phyloP scores from a whole-genome alignment of 2,329 filamentous ascomycete genomes.

The Acarospora socialis region DNA sequence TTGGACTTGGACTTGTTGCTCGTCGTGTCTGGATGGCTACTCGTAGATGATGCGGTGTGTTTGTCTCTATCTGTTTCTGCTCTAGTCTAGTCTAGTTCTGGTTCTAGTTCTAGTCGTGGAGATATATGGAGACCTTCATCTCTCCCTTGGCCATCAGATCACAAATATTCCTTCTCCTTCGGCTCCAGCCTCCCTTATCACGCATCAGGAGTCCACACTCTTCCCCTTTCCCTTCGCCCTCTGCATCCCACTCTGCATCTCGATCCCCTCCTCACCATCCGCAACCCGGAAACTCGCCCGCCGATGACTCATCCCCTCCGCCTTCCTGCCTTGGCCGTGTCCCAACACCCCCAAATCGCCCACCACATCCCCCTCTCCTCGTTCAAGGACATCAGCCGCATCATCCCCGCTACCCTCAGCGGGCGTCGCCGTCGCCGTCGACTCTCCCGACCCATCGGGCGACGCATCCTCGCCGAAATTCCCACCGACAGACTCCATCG shows the following conservation, averaged over 20 bases:
- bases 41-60: too few species aligned
- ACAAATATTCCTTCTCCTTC: too few species aligned
- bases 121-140: too few species aligned
- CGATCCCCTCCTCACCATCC: not conserved
- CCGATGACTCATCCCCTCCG: not conserved
- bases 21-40: too few species aligned
- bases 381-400: conserved; percentile 9
- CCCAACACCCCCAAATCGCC: not conserved
- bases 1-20: too few species aligned
- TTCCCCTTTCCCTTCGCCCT: not conserved
- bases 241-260: conserved; percentile 1
- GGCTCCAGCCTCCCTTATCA: too few species aligned
- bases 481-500: conserved; percentile 61
- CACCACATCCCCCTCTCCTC: conserved; percentile 4
- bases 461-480: conserved; percentile 35
- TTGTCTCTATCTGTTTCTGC: too few species aligned
- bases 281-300: not conserved
- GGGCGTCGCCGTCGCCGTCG: conserved; percentile 2
- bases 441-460: conserved; percentile 5
- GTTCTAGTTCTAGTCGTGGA: too few species aligned
- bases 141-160: too few species aligned
- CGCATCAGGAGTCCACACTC: not conserved
- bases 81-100: too few species aligned
- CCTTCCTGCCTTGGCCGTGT: too few species aligned
- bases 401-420: not conserved